phyloP scores from a whole-genome alignment of 805 yeast genomes.

The Debaryomyces maramus region DNA sequence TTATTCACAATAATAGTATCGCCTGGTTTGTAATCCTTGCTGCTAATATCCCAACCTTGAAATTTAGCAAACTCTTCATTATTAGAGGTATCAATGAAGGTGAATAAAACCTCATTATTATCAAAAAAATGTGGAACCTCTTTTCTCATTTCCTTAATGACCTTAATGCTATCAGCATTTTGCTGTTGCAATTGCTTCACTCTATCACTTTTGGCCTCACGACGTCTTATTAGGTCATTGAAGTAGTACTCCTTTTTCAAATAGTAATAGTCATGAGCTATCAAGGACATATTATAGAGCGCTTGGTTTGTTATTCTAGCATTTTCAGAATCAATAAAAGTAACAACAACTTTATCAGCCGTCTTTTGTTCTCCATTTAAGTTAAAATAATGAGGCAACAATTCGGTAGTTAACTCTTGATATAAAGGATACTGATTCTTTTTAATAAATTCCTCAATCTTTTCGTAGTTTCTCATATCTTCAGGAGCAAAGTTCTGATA shows the following conservation, averaged over 20 bases:
- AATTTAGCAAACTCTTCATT: constrained; percentile 26
- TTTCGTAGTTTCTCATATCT: constrained; percentile 54
- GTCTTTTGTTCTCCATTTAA: constrained; percentile 13
- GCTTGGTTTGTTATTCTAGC: constrained; percentile 32
- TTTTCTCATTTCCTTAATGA: constrained; percentile 48
- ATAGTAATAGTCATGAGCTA: constrained; percentile 51
- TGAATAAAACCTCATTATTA: constrained; percentile 42
- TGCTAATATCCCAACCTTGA: constrained; percentile 40
- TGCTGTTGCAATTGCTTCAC: constrained; percentile 42
- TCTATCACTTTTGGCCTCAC: constrained; percentile 41
- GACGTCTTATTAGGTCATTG: constrained; percentile 25
- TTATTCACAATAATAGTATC: constrained; percentile 56
- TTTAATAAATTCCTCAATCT: constrained; percentile 51
- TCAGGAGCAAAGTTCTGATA: constrained; percentile 64
- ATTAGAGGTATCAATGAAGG: constrained; percentile 52
- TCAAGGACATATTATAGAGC: constrained; percentile 39
- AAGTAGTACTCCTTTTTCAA: constrained; percentile 42
- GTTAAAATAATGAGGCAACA: constrained; percentile 37
- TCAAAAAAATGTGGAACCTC: constrained; percentile 51
- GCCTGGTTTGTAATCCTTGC: constrained; percentile 44
- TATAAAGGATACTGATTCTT: constrained; percentile 52
- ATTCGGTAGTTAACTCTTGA: constrained; percentile 48
- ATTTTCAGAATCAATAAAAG: constrained; percentile 46
- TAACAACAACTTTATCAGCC: constrained; percentile 48
- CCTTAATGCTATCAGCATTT: constrained; percentile 42